Percentiles rank a stretch among this genome's conserved stretches.
These are phyloP conservation scores for Pleurotus djamor DNA, from an alignment of 768 basidiomycete genomes.

Conservation along the genomic window DNA sequence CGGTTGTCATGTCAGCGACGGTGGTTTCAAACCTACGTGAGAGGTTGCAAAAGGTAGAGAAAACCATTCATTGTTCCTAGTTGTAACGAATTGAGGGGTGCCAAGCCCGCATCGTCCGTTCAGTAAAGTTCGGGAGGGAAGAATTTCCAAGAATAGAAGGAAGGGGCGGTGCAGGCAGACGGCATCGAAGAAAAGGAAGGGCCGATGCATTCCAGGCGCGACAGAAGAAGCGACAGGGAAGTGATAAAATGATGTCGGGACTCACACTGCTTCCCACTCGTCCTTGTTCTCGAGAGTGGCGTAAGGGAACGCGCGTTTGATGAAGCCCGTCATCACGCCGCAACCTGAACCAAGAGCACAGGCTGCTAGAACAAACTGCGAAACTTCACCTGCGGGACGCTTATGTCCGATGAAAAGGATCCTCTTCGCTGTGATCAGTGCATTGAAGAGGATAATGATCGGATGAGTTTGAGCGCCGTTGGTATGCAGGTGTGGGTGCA, in stretches of 20 bases:
- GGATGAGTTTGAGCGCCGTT: constrained; percentile 71
- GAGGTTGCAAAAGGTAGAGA: not conserved
- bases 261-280: constrained; percentile 62
- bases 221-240: not conserved
- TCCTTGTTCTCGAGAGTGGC: constrained; percentile 65
- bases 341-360: constrained; percentile 73
- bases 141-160: not conserved
- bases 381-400: constrained; percentile 66
- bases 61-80: not conserved
- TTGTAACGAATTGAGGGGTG: not conserved
- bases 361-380: constrained; percentile 70
- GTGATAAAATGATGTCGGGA: constrained; percentile 7
- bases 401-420: constrained; percentile 75
- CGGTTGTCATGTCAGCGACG: constrained; percentile 1
- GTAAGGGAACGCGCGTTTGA: constrained; percentile 74
- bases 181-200: not conserved
- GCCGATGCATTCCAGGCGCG: not conserved
- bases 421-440: constrained; percentile 72
- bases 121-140: not conserved
- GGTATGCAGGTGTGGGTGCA: constrained; percentile 74
- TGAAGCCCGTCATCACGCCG: constrained; percentile 65
- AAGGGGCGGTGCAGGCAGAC: not conserved
- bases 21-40: not conserved
- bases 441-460: constrained; percentile 75
- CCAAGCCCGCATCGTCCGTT: not conserved